Conservation (phyloP, 768 basidiomycete genomes). For the Amanita rubescens region DNA sequence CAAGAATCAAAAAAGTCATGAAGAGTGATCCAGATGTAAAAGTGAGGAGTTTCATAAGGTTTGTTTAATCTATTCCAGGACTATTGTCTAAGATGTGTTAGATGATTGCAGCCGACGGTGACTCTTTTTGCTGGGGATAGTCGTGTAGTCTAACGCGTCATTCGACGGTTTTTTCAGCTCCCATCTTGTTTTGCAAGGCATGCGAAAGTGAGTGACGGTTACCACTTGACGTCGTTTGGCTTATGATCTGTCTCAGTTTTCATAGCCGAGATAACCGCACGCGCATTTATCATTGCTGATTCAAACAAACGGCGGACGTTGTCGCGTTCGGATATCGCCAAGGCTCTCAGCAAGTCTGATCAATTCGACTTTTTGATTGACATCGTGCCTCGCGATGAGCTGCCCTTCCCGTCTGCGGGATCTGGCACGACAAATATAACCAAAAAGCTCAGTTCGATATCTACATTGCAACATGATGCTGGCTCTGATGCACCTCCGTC, state of each 20-base stretch:
- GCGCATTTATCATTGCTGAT: constrained; percentile 93
- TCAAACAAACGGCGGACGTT: constrained; percentile 95
- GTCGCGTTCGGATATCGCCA: constrained; percentile 88
- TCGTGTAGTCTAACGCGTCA: background rate
- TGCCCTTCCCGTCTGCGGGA: constrained; percentile 23
- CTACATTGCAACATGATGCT: background rate
- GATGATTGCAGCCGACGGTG: constrained; percentile 99
- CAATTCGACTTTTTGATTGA: constrained; percentile 98
- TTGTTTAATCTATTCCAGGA: background rate
- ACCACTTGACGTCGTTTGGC: background rate
- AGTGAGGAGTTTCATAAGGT: constrained; percentile 38
- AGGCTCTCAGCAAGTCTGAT: constrained; percentile 87
- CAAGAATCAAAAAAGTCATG: constrained; percentile 98
- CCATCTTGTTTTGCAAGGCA: constrained; percentile 94
- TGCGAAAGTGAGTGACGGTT: constrained; percentile 80
- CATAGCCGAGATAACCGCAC: constrained; percentile 92
- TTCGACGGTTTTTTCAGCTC: constrained; percentile 45
- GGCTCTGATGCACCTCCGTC: background rate
- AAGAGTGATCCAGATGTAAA: constrained; percentile 97
- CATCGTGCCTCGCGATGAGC: constrained; percentile 84
- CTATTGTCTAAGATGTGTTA: constrained; percentile 19
- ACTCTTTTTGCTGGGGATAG: constrained; percentile 13
- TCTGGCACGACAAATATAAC: constrained; percentile 4
- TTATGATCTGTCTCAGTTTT: constrained; percentile 53
- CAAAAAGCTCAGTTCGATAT: background rate